Base-by-base conservation (phyloP, 2,329 filamentous ascomycete genomes). In the Escovopsis sp. region DNA sequence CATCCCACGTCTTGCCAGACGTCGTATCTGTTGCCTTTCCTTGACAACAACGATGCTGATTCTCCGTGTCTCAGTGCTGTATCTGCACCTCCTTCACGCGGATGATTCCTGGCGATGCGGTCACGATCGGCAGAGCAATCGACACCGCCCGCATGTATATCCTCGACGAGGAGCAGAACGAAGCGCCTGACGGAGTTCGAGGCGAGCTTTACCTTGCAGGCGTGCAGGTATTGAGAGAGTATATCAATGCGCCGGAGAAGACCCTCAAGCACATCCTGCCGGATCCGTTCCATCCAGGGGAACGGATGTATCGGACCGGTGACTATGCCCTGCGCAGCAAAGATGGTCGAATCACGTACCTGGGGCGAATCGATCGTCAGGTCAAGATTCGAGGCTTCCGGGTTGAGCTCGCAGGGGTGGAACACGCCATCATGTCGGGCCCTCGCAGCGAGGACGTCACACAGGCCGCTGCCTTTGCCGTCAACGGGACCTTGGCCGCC, bases 361-460 rank as follows among this genome's bases (percentile, higher is more conserved):
- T 33, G 10, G 43, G 43, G 2, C 35, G 43, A 14, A 39, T 45
- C 6, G 43, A 45, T n/a, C 39, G 43, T 7, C 37, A 42, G 31
- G 36, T 39, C 12, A 45, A 45, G 16, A 42, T 45, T 30, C 43
- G 43, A 5, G 43, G 43, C n/a, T 45, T 42, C 15, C 43, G 43
- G 15, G 37, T 45, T n/a, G 43, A 42, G 43, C 40, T 42, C 6
- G 43, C 37, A 10, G 40, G 27, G 11, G 40, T 45, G 5, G 43
- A 45, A 16, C 29, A 43, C 7, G 35, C 43, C 4, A 39, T 45
- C 3, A 25, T 45, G 14, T 42, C 39, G 7, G 36, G 33, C 8
- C 40, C 40, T 1, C 14, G 12, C 9, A 3, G 13, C 4, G 40
- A 37, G 15, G 32, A 24, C 8, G 12, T 42, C 10, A 8, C 31